A percentile compares a stretch with the other conserved stretches of the same genome.
phyloP scores from a whole-genome alignment of 331 rosid species.

The Malus hybrid region DNA sequence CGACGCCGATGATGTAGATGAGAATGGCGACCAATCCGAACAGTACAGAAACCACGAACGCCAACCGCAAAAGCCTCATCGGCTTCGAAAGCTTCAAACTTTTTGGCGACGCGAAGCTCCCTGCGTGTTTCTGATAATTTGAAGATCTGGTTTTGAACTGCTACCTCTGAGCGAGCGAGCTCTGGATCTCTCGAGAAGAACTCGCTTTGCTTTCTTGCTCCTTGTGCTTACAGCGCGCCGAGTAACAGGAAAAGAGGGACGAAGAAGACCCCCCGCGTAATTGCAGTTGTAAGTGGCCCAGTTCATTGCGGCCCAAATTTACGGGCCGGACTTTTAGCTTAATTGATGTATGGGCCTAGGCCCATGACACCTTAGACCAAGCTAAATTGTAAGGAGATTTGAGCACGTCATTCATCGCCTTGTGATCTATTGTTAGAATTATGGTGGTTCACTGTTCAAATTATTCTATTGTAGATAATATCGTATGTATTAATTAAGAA shows the following conservation, averaged over 20 bases:
- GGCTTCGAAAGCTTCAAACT: constrained; percentile 4
- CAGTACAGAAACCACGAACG: constrained; percentile 50
- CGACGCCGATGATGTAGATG: constrained; percentile 67
- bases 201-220: background rate
- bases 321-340: background rate
- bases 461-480: no score
- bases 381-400: no score
- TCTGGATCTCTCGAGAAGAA: background rate
- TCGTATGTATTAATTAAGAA: no score
- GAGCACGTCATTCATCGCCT: no score
- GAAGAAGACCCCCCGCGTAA: background rate
- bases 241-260: background rate
- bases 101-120: background rate
- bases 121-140: background rate
- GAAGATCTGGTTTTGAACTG: background rate
- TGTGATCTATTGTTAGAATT: no score
- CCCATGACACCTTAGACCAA: no score
- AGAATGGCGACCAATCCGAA: constrained; percentile 76
- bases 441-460: no score
- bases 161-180: background rate
- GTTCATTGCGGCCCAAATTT: background rate
- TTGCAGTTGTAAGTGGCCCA: background rate
- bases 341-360: no score
- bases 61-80: constrained; percentile 71
- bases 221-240: background rate